These are phyloP conservation scores for Chrysanthemum lavandulifolium DNA, from an alignment of 129 eudicot species.

Conservation along the genomic window DNA sequence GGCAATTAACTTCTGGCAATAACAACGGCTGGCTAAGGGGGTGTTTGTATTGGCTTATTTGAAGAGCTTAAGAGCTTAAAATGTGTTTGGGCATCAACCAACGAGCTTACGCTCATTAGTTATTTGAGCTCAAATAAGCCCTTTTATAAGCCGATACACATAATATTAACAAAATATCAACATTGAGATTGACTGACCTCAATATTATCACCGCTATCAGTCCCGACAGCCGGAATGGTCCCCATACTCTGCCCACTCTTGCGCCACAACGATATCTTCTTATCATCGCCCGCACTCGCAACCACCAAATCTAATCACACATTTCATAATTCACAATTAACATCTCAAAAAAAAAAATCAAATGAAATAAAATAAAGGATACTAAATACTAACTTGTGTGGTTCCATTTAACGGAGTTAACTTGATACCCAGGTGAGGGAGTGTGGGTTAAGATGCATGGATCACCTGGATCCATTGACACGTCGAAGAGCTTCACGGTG, in stretches of 20 bases:
- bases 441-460: slow-evolving; percentile 78
- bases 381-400: slow-evolving; percentile 60
- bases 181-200: slow-evolving; percentile 43
- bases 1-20: slow-evolving; percentile 3
- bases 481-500: slow-evolving; percentile 88
- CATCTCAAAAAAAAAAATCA: not conserved
- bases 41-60: too few species aligned
- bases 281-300: slow-evolving; percentile 93
- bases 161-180: not conserved
- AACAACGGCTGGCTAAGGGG: too few species aligned
- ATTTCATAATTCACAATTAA: not conserved
- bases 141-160: too few species aligned
- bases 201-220: slow-evolving; percentile 55
- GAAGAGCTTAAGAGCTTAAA: too few species aligned
- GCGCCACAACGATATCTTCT: slow-evolving; percentile 70
- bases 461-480: slow-evolving; percentile 71
- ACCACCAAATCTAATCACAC: slow-evolving; percentile 76
- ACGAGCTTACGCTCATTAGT: too few species aligned
- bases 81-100: too few species aligned
- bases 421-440: slow-evolving; percentile 76
- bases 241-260: slow-evolving; percentile 84
- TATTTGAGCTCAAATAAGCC: too few species aligned
- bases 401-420: slow-evolving; percentile 93
- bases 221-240: slow-evolving; percentile 61
- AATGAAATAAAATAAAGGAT: not conserved